Conservation (phyloP, 768 basidiomycete species). For the Terana coerulea region DNA sequence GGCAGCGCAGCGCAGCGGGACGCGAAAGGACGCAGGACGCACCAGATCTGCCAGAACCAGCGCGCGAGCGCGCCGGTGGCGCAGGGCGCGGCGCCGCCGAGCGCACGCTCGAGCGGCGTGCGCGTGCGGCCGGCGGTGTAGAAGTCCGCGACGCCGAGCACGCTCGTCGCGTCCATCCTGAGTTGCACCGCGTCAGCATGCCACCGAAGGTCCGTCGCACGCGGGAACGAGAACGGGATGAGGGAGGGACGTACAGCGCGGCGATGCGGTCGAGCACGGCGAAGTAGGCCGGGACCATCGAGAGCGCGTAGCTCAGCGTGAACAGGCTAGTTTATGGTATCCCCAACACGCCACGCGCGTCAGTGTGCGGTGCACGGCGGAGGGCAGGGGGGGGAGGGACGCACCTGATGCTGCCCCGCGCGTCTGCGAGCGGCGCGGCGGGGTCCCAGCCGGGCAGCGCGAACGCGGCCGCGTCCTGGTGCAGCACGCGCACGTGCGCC, state of each 20-base stretch:
- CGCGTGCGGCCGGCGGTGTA: constrained; percentile 57
- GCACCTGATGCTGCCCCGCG: constrained; percentile 47
- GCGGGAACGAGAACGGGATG: too few relatives aligned
- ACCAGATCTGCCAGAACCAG: constrained; percentile 80
- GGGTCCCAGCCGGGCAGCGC: constrained; percentile 55
- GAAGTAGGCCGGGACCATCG: constrained; percentile 40
- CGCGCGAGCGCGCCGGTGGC: constrained; percentile 53
- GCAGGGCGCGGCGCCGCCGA: constrained; percentile 58
- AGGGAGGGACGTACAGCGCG: constrained; percentile 42
- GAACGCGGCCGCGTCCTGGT: constrained; percentile 70
- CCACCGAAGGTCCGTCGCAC: neutral
- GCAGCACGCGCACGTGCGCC: constrained; percentile 68
- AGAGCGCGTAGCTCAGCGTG: constrained; percentile 54
- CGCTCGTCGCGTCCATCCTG: constrained; percentile 35
- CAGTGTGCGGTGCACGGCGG: neutral
- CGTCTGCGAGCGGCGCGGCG: constrained; percentile 34
- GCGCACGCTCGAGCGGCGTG: constrained; percentile 55
- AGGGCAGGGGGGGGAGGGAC: neutral
- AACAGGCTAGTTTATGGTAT: constrained; percentile 38
- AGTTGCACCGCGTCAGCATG: constrained; percentile 45
- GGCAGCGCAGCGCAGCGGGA: constrained; percentile 18
- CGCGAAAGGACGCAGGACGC: constrained; percentile 44
- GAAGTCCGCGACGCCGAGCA: constrained; percentile 72
- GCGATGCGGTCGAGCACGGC: neutral
- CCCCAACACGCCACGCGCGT: neutral